Evolutionary conservation across 2,329 filamentous ascomycete species (phyloP).

Genomic region (Xylaria sp.): DNA sequence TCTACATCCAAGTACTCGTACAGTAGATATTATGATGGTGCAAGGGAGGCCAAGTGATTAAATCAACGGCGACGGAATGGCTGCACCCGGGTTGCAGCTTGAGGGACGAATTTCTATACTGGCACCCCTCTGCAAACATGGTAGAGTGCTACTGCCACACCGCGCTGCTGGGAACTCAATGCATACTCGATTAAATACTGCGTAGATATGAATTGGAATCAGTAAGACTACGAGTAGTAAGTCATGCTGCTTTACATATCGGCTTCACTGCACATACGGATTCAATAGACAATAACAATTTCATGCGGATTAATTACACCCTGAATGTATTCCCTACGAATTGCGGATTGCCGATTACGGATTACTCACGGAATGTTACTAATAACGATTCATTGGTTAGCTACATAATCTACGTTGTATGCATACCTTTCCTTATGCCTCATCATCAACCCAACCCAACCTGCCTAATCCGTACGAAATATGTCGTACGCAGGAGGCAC

Average conservation of each 20-base stretch:
- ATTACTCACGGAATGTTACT: too few species aligned
- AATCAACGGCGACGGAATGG: background rate
- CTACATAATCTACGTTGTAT: background rate
- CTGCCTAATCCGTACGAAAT: too few species aligned
- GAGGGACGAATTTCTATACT: background rate
- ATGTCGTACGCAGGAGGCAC: too few species aligned
- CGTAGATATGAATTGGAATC: background rate
- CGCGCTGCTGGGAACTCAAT: background rate
- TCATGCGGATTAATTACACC: too few species aligned
- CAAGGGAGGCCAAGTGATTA: background rate
- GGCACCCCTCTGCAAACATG: background rate
- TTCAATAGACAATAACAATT: too few species aligned
- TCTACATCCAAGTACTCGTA: background rate
- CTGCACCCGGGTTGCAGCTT: background rate
- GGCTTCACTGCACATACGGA: too few species aligned
- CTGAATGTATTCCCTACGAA: background rate
- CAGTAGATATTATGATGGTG: background rate
- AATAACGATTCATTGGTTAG: background rate
- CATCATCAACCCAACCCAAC: too few species aligned
- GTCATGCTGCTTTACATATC: too few species aligned
- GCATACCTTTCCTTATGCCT: background rate
- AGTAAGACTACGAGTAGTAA: background rate
- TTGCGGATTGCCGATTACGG: too few species aligned
- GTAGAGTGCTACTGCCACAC: background rate
- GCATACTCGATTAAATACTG: background rate